A percentile compares a stretch with the other conserved stretches of the same genome.
phyloP scores from a whole-genome alignment of 2,329 filamentous ascomycete genomes.

The Teratosphaeria pseudoeucalypti region DNA sequence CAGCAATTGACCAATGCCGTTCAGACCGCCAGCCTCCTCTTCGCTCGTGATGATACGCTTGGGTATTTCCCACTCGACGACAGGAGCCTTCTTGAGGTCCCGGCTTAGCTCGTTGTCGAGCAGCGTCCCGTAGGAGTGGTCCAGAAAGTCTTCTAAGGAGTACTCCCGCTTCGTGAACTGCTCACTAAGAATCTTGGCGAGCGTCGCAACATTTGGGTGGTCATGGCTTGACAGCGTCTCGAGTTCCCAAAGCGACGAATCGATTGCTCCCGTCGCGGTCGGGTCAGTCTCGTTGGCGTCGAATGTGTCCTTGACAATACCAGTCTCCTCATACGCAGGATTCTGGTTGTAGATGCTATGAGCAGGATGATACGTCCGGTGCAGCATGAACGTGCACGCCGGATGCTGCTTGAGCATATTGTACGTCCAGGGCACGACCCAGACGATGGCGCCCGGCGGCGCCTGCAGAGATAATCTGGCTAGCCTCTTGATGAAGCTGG shows the following conservation, averaged over 20 bases:
- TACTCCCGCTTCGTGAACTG: constrained; percentile 96
- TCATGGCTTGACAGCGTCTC: constrained; percentile 86
- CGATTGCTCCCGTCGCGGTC: constrained; percentile 74
- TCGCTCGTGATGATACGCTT: constrained; percentile 59
- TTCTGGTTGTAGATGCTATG: constrained; percentile 20
- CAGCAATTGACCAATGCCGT: constrained; percentile 4
- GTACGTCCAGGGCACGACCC: constrained; percentile 86
- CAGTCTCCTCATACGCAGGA: constrained; percentile 39
- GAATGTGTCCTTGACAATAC: constrained; percentile 63
- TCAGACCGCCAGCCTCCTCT: constrained; percentile 8
- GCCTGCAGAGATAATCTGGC: constrained; percentile 75
- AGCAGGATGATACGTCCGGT: constrained; percentile 46
- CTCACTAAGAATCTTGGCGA: constrained; percentile 87
- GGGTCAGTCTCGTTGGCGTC: constrained; percentile 66
- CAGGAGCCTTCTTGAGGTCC: constrained; percentile 73
- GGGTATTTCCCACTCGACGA: constrained; percentile 94
- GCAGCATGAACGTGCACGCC: constrained; percentile 90
- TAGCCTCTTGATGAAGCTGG: constrained; percentile 93
- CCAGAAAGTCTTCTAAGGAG: constrained; percentile 92
- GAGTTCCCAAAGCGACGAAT: constrained; percentile 91
- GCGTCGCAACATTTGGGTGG: constrained; percentile 89
- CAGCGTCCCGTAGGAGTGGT: constrained; percentile 84
- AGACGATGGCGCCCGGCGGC: constrained; percentile 80
- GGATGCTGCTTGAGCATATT: constrained; percentile 88
- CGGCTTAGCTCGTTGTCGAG: constrained; percentile 72